Base-by-base conservation (phyloP, 225 moss, liverwort and hornwort genomes). In the Thuidium tamariscinum region DNA sequence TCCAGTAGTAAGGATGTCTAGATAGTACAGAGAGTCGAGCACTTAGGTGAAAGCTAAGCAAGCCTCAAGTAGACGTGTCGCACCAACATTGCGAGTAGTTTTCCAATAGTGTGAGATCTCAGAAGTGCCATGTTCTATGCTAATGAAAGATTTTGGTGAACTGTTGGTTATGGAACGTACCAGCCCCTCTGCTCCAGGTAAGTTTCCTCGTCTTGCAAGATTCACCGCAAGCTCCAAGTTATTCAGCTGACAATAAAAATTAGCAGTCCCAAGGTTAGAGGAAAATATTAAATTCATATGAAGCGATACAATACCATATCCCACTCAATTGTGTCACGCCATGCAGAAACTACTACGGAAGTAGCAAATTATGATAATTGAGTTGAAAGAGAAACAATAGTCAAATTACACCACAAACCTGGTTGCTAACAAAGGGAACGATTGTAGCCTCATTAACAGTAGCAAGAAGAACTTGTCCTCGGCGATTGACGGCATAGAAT, bases 141-240 rank as follows among this genome's bases (percentile, higher is more conserved):
- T 37, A 51, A 78, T 26, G 26, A 61, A 30, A 73, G 42, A 69
- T 26, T 17, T 59, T 44, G 42, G 49, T 72, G 12, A 51, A 80
- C 34, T 75, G 39, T 61, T 61, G 51, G 36, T 49, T 74, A 51
- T 60, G 65, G 41, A 78, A 34, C 87, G 13, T 96, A 98, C 98
- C 95, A 98, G 81, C 56, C 95, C 95, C 84, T 98, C 98, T 36
- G 98, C 98, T 88, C 98, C 98, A 37, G 98, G 98, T 67, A 98
- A 87, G 74, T 98, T 98, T 74, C 98, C 96, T 86, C 98, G 92
- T 86, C 96, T 97, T 55, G 98, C 98, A 89, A 98, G 94, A 85
- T 97, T 98, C 74, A 98, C 98, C 25, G 98, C 98, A 77, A 98
- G 95, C 93, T 98, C 98, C 88, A 98, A 89, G 70, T 98, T 98